Evolutionary conservation across 202 grass and related monocot genomes (phyloP), one percentile per base, ranked within the genome.

Genomic region (Carex arenaria): DNA sequence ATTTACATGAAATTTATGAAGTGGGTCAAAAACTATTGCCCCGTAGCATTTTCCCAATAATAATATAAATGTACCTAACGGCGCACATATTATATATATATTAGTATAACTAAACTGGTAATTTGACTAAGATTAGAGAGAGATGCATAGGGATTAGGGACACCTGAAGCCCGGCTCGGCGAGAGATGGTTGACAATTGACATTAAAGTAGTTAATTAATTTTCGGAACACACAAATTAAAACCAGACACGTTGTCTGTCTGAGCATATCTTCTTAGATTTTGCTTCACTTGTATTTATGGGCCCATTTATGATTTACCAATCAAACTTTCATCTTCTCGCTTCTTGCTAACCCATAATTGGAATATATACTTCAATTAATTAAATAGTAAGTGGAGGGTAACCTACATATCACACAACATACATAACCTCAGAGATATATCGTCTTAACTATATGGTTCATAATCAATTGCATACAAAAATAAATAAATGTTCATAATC

Each of bases 201-300:
- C 19, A 23, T 71, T 71, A 71, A 9, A 23, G 49, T 71, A 71
- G 3, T 72, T 49, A 30, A 2, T 59, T 59, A n/a, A 19, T 18
- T 19, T 72, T 52, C 0, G 70, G 4, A 51, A 73, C 19, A 73
- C 70, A 52, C 20, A 53, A n/a, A n/a, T n/a, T n/a, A n/a, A 73
- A 73, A 47, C 5, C 70, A 73, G 70, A 73, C 10, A 73, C 61
- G 26, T 36, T 3, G 0, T 4, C 1, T 6, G 36, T 31, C 11
- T 67, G 65, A 40, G 65, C 34, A 68, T 68, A 68, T 68, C 22
- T 74, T 53, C 71, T 17, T 68, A 68, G 65, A 68, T 54, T 30
- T 74, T 74, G 47, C 71, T 74, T 74, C 22, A 31, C 23, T 74
- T 8, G 1, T 26, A 5, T 42, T 26, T 26, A 26, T 26, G 26